Conservation (phyloP, 2,329 filamentous ascomycete species). For the Pezicula neosporulosa region DNA sequence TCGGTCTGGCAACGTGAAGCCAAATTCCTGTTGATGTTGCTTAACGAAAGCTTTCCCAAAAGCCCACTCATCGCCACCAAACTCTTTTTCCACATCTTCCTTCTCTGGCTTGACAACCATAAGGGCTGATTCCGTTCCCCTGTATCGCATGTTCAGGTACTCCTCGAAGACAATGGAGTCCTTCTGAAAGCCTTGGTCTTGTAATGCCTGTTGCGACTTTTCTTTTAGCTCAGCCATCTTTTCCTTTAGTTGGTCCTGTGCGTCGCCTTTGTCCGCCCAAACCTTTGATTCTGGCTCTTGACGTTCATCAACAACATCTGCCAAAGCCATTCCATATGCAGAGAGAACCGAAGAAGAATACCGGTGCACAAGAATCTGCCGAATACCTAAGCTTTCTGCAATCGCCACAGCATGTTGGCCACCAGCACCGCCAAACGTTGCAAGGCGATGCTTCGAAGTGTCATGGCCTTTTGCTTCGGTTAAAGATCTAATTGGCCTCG, state of each 20-base stretch:
- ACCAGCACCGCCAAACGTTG: slow-evolving; percentile 88
- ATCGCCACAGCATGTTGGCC: slow-evolving; percentile 93
- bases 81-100: slow-evolving; percentile 57
- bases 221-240: slow-evolving; percentile 79
- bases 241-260: slow-evolving; percentile 57
- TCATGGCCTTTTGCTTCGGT: slow-evolving; percentile 93
- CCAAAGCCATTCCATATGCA: slow-evolving; percentile 88
- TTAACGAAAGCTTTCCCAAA: slow-evolving; percentile 82
- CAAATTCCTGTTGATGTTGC: slow-evolving; percentile 90
- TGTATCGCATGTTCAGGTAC: slow-evolving; percentile 91
- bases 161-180: slow-evolving; percentile 79
- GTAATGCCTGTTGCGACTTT: slow-evolving; percentile 65
- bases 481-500: slow-evolving; percentile 80
- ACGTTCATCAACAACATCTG: slow-evolving; percentile 87
- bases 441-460: slow-evolving; percentile 83
- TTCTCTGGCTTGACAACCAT: slow-evolving; percentile 78
- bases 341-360: slow-evolving; percentile 89
- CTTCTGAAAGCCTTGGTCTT: slow-evolving; percentile 75
- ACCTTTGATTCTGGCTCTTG: slow-evolving; percentile 71
- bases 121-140: slow-evolving; percentile 84
- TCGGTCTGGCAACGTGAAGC: slow-evolving; percentile 79
- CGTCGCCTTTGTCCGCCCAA: slow-evolving; percentile 55
- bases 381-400: slow-evolving; percentile 78
- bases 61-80: slow-evolving; percentile 68
- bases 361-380: slow-evolving; percentile 79